Conservation (phyloP, 1,284 basidiomycete genomes). For the Leccinum solheimii region DNA sequence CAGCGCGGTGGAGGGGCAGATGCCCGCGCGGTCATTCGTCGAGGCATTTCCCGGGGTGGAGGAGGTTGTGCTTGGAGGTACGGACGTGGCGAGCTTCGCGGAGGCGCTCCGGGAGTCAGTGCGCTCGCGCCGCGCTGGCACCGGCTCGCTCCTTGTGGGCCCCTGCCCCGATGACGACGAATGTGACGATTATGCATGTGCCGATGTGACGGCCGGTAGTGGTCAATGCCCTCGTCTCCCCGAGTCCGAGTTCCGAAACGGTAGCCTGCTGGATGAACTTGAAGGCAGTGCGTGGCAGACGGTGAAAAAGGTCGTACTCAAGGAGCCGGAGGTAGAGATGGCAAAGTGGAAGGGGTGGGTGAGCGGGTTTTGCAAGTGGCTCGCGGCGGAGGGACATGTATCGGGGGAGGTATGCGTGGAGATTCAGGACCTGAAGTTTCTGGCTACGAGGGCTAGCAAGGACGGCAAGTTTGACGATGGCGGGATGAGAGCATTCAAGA, state of each 20-base stretch:
- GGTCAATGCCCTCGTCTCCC: background rate
- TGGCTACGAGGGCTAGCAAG: background rate
- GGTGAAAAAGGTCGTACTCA: constrained; percentile 17
- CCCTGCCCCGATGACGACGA: background rate
- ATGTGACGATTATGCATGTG: background rate
- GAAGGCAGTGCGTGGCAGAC: constrained; percentile 16
- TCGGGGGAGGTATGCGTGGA: constrained; percentile 10
- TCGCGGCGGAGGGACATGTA: constrained; percentile 17
- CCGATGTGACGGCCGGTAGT: background rate
- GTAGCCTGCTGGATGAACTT: background rate
- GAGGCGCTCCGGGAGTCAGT: constrained; percentile 18
- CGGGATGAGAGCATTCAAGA: constrained; percentile 4
- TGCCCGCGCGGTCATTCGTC: constrained; percentile 22
- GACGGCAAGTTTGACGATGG: background rate
- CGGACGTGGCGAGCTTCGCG: constrained; percentile 17
- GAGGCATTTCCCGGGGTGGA: constrained; percentile 22
- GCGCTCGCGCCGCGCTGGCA: background rate
- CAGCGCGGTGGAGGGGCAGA: constrained; percentile 9
- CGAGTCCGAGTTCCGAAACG: background rate
- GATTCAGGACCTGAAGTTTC: constrained; percentile 5
- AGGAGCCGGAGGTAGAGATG: constrained; percentile 13
- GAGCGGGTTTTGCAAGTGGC: constrained; percentile 21
- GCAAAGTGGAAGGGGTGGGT: constrained; percentile 22
- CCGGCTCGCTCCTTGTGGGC: background rate
- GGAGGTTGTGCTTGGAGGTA: constrained; percentile 19